These are phyloP conservation scores for Penicillium palitans DNA, from an alignment of 2,329 filamentous ascomycete species.

Conservation along the genomic window DNA sequence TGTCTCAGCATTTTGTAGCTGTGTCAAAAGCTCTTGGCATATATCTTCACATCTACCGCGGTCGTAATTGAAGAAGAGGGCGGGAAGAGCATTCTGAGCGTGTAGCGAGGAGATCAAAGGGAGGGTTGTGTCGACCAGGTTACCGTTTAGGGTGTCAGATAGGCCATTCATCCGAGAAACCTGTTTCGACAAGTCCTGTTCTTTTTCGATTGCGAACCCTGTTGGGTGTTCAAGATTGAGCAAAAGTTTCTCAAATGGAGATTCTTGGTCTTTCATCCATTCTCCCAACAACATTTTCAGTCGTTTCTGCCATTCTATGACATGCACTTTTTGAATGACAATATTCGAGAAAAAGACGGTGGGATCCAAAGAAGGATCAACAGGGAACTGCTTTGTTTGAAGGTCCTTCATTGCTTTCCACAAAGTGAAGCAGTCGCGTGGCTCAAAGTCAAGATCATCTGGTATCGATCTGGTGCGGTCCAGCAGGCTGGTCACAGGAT, in stretches of 20 bases:
- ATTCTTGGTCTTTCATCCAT: constrained; percentile 61
- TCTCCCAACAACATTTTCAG: constrained; percentile 59
- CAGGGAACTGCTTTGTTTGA: constrained; percentile 52
- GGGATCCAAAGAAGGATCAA: constrained; percentile 37
- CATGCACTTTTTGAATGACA: constrained; percentile 62
- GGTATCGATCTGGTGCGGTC: constrained; percentile 64
- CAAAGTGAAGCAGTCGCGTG: constrained; percentile 67
- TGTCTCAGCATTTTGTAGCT: constrained; percentile 57
- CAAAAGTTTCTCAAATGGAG: constrained; percentile 55
- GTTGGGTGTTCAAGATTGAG: constrained; percentile 43
- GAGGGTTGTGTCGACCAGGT: constrained; percentile 51
- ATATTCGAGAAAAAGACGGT: constrained; percentile 47
- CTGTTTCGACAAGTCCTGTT: not conserved
- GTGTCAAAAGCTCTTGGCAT: constrained; percentile 51
- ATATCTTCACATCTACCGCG: constrained; percentile 64
- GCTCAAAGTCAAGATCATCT: constrained; percentile 67
- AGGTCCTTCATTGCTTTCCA: constrained; percentile 65
- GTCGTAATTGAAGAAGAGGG: constrained; percentile 77
- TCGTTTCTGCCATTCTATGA: constrained; percentile 63
- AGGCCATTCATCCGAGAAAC: not conserved
- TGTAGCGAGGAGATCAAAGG: constrained; percentile 53
- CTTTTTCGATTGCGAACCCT: not conserved
- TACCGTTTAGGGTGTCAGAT: constrained; percentile 8
- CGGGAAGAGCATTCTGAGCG: constrained; percentile 65
- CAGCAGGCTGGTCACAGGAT: constrained; percentile 65